Evolutionary conservation across 805 yeast species (phyloP).

Genomic region (Danielia oregonensis): DNA sequence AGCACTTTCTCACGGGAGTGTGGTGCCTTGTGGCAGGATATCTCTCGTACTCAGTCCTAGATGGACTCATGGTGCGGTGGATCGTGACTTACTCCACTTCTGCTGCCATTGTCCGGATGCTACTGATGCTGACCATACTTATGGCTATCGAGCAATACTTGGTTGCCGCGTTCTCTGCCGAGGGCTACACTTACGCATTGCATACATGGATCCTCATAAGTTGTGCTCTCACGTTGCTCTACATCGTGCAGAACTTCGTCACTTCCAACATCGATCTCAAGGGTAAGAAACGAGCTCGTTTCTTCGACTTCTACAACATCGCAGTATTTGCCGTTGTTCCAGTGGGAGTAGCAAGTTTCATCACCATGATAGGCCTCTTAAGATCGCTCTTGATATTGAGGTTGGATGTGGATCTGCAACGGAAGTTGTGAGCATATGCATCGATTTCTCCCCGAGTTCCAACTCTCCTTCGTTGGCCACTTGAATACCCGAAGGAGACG

Average conservation of each 20-base stretch:
- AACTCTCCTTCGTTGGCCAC: too few relatives aligned
- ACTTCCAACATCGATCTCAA: slow-evolving; percentile 67
- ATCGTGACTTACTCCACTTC: slow-evolving; percentile 83
- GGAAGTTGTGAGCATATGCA: slow-evolving; percentile 1
- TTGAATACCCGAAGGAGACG: too few relatives aligned
- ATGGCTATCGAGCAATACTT: slow-evolving; percentile 68
- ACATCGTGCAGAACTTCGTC: slow-evolving; percentile 82
- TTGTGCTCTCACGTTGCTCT: slow-evolving; percentile 74
- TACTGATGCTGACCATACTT: slow-evolving; percentile 74
- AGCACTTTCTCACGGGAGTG: slow-evolving; percentile 75
- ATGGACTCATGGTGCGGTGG: slow-evolving; percentile 91
- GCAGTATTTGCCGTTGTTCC: slow-evolving; percentile 98
- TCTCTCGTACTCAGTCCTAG: slow-evolving; percentile 76
- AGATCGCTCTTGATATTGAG: slow-evolving; percentile 73
- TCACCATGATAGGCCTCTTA: slow-evolving; percentile 83
- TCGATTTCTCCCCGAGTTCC: too few relatives aligned
- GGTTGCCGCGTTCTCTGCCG: slow-evolving; percentile 59
- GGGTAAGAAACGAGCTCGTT: slow-evolving; percentile 48
- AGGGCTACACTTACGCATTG: slow-evolving; percentile 66
- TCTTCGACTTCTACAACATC: slow-evolving; percentile 82
- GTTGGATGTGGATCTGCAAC: slow-evolving; percentile 45
- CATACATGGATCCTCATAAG: slow-evolving; percentile 93
- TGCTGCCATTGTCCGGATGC: slow-evolving; percentile 84
- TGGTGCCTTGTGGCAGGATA: slow-evolving; percentile 93
- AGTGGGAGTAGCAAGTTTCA: slow-evolving; percentile 88